Conservation (phyloP, 495 filamentous ascomycete species). For the Aspergillus carlsbadensis region DNA sequence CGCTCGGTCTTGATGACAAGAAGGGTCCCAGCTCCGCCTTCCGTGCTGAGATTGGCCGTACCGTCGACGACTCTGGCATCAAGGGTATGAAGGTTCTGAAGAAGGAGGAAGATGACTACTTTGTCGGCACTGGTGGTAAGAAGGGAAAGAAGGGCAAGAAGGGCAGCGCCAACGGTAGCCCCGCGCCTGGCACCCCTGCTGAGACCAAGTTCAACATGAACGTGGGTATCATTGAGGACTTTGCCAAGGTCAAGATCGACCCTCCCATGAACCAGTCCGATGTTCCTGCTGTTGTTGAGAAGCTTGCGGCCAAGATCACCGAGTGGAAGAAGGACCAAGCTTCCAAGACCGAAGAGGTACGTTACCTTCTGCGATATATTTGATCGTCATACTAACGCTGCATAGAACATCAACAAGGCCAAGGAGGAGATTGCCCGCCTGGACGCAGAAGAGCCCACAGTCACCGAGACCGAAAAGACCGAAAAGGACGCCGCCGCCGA, state of each 20-base stretch:
- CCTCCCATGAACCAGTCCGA: slow-evolving; percentile 82
- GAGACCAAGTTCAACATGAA: slow-evolving; percentile 78
- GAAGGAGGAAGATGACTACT: slow-evolving; percentile 90
- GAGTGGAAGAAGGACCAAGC: slow-evolving; percentile 92
- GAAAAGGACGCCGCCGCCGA: slow-evolving; percentile 59
- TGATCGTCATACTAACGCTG: slow-evolving; percentile 17
- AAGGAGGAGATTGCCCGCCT: slow-evolving; percentile 66
- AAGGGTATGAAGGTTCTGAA: slow-evolving; percentile 75
- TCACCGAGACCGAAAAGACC: slow-evolving; percentile 46
- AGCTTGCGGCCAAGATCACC: slow-evolving; percentile 87
- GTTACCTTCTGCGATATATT: slow-evolving; percentile 14
- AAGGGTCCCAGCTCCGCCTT: slow-evolving; percentile 68
- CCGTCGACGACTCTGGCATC: slow-evolving; percentile 70
- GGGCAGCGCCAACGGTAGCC: slow-evolving; percentile 49
- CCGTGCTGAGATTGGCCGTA: slow-evolving; percentile 75
- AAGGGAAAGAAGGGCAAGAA: slow-evolving; percentile 90
- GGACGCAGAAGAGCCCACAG: slow-evolving; percentile 51
- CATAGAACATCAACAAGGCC: slow-evolving; percentile 70
- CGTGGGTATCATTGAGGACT: slow-evolving; percentile 86
- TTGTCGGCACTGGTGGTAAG: slow-evolving; percentile 77
- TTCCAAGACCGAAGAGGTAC: slow-evolving; percentile 87
- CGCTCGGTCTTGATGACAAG: slow-evolving; percentile 54
- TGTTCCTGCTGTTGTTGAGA: slow-evolving; percentile 74
- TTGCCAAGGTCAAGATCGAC: slow-evolving; percentile 76
- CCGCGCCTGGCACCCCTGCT: slow-evolving; percentile 44